Percentiles rank a stretch among this genome's conserved stretches.
phyloP scores from a whole-genome alignment of 1,284 basidiomycete species.

The Polyporus tsugae region DNA sequence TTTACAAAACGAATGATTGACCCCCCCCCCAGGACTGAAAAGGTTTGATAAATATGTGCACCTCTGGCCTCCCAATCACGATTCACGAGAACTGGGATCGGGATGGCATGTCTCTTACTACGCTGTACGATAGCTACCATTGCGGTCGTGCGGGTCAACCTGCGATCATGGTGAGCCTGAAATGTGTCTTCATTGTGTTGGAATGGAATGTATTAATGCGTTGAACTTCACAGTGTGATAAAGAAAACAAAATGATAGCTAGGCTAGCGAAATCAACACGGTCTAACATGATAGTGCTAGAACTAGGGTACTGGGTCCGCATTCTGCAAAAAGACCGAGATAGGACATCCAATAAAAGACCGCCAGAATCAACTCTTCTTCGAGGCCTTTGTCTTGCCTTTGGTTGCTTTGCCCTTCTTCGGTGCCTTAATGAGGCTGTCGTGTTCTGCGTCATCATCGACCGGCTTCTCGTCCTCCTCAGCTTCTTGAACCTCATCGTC shows the following conservation, averaged over 20 bases:
- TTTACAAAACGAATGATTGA: not conserved
- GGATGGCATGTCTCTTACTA: slow-evolving; percentile 6
- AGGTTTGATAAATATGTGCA: not conserved
- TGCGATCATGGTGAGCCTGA: not conserved
- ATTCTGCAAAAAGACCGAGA: slow-evolving; percentile 5
- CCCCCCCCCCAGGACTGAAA: not conserved
- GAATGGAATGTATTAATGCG: not conserved
- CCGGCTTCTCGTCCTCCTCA: slow-evolving; percentile 46
- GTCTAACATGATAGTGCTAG: not conserved
- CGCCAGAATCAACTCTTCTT: slow-evolving; percentile 29
- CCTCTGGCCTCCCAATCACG: not conserved
- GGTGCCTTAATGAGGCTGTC: slow-evolving; percentile 61
- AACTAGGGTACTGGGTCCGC: not conserved
- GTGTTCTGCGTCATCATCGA: slow-evolving; percentile 51
- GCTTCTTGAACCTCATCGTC: slow-evolving; percentile 55
- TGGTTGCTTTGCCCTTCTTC: slow-evolving; percentile 45
- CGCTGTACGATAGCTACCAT: slow-evolving; percentile 5
- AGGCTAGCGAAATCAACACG: not conserved
- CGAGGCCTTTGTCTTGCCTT: slow-evolving; percentile 28
- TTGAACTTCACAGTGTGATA: not conserved
- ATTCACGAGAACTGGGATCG: not conserved
- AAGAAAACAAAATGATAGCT: not conserved
- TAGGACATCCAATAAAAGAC: not conserved
- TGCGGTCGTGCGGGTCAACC: too few species aligned
- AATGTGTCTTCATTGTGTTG: not conserved